phyloP scores from a whole-genome alignment of 306 rosid species.

The Heteromeles arbutifolia region DNA sequence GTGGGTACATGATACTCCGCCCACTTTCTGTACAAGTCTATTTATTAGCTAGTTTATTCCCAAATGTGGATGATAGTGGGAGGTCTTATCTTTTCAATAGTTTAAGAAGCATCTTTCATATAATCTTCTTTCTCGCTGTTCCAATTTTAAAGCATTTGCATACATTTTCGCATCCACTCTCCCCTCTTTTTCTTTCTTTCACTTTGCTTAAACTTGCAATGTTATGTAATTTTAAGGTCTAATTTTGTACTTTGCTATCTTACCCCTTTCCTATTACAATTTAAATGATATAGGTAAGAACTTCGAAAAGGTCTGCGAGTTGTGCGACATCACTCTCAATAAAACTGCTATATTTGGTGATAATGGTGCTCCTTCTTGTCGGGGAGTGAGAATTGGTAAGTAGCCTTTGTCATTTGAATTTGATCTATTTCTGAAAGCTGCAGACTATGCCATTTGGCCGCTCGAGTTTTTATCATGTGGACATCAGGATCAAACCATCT shows the following conservation, averaged over 20 bases:
- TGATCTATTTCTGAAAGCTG: neutral
- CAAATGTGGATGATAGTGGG: neutral
- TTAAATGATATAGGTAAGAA: constrained; percentile 46
- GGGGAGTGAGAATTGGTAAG: constrained; percentile 91
- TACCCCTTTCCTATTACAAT: neutral
- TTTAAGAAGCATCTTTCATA: neutral
- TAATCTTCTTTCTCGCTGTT: neutral
- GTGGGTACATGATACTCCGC: neutral
- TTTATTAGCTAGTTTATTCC: neutral
- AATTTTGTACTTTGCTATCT: neutral
- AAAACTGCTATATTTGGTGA: constrained; percentile 78
- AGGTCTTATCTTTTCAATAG: neutral
- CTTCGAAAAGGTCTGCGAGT: constrained; percentile 84
- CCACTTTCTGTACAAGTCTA: neutral
- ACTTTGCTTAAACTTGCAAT: neutral
- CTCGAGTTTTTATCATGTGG: neutral
- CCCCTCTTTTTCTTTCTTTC: neutral
- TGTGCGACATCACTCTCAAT: constrained; percentile 81
- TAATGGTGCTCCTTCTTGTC: constrained; percentile 71
- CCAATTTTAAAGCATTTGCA: neutral
- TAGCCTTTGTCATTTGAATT: neutral
- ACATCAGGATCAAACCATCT: neutral
- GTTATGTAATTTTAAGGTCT: neutral
- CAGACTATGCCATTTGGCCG: neutral
- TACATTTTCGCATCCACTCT: neutral